Base-by-base conservation (phyloP, 148 eudicot species). In the Agrostemma githago region DNA sequence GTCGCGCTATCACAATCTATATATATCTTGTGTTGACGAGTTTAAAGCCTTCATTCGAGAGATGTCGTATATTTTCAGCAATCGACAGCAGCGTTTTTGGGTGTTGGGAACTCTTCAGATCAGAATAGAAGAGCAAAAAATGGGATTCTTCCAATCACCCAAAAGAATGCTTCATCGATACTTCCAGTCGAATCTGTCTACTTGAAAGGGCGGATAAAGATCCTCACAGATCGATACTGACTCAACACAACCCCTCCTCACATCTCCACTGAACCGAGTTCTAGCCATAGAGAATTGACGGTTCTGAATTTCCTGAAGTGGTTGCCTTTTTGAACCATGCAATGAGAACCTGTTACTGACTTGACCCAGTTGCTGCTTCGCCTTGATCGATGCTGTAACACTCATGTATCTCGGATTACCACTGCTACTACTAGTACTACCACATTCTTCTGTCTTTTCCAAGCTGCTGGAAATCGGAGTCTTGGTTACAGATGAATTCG, bases 361-460 rank as follows among this genome's bases (percentile, higher is more conserved):
- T 26, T 26, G 34, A 26, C 34, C 34, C 34, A 26, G 1, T 26
- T 26, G 87, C 48, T 82, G 88, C 86, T 95, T 95, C 20, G 97
- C 97, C 87, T 74, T 90, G 46, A 84, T 90, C 1, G 99, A 90
- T 71, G 89, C 80, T 42, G 99, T 95, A 5, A 79, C 84, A 69
- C 62, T 92, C 99, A 95, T 92, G 85, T 92, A 95, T 75, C 83
- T 74, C 15, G 94, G 96, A 66, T 81, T 89, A 51, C n/a, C n/a
- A n/a, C n/a, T n/a, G n/a, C n/a, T n/a, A n/a, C n/a, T n/a, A n/a
- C n/a, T n/a, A n/a, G n/a, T n/a, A n/a, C 76, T 14, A 34, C 80
- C 61, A 6, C 86, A 80, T 58, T 83, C 88, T 3, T 82, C 85
- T 71, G 83, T 73, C 48, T 21, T 76, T 5, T 72, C 82, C 8